Base-by-base conservation (phyloP, 2,329 filamentous ascomycete genomes). In the Helotiales sp. region DNA sequence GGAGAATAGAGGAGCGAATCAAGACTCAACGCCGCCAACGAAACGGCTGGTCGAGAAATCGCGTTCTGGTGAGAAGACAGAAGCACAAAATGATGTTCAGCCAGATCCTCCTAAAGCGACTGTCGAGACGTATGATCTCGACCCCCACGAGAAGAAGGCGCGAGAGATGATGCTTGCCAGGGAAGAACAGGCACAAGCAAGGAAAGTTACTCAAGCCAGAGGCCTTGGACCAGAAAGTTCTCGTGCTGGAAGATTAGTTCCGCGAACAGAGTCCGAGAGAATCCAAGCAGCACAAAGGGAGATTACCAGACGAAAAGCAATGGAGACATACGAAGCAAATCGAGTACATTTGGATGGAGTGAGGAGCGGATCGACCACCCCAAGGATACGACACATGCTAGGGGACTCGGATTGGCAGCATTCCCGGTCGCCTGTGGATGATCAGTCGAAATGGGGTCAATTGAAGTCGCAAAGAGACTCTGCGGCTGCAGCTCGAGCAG, bases 121-220 rank as follows among this genome's bases (percentile, higher is more conserved):
- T 20, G 6, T n/a, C 20, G 55, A 43, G 13, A 24, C 13, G 4
- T 7, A 52, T 24, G 45, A 50, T 3, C 69, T 76, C 52, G 64
- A 72, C 30, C 74, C 74, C 50, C 71, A 76, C n/a, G 75, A 77
- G 62, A 64, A 69, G 60, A 64, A 65, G 32, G 74, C 74, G 10
- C 68, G 70, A 55, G 72, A 76, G n/a, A 37, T 71, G 17, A 70
- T 74, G 61, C 49, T 69, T n/a, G 63, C 66, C 45, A 57, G 55
- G 20, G 34, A 64, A n/a, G 15, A 37, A 17, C 34, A 65, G 34
- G 5, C 47, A 49, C 55, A 70, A 26, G 34, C 61, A 37, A 68
- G 70, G 40, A 50, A 28, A 32, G 50, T 71, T 15, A 55, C 55
- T 1, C 30, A 61, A 13, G 45, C 17, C 8, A 26, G 49, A 24